These are phyloP conservation scores for Peronosclerospora sorghi DNA, from an alignment of 352 stramenopile species.

Conservation along the genomic window DNA sequence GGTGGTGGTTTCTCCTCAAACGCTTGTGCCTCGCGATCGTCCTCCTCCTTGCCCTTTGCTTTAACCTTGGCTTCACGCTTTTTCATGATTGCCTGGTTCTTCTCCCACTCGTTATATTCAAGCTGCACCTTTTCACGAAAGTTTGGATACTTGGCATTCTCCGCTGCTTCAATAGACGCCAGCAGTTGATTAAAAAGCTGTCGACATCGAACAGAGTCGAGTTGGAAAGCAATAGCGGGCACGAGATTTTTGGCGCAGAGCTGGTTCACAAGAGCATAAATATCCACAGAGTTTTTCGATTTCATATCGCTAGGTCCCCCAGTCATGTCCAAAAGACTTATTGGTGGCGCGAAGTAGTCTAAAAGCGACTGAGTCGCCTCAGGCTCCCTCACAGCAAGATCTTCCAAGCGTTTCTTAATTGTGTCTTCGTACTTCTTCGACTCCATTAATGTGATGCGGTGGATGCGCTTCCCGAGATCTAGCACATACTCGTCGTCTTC, in stretches of 20 bases:
- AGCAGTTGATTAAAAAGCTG: constrained; percentile 79
- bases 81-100: constrained; percentile 84
- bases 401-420: constrained; percentile 89
- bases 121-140: constrained; percentile 90
- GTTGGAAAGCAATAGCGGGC: constrained; percentile 81
- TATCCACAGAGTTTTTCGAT: constrained; percentile 46
- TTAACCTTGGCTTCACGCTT: constrained; percentile 90
- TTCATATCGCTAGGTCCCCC: constrained; percentile 42
- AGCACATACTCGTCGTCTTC: constrained; percentile 53
- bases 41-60: constrained; percentile 86
- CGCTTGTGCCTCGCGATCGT: constrained; percentile 66
- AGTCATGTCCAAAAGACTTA: constrained; percentile 50
- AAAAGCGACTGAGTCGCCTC: constrained; percentile 80
- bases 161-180: constrained; percentile 56
- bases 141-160: constrained; percentile 66
- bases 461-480: constrained; percentile 58
- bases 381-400: constrained; percentile 82
- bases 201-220: constrained; percentile 80
- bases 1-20: constrained; percentile 75
- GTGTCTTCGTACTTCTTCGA: constrained; percentile 96
- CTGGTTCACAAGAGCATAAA: constrained; percentile 61
- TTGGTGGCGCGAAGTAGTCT: constrained; percentile 62
- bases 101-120: constrained; percentile 84
- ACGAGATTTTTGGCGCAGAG: constrained; percentile 49
- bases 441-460: constrained; percentile 95